phyloP scores from a whole-genome alignment of 305 asterid genomes.

The Solanum aculeatissimum region DNA sequence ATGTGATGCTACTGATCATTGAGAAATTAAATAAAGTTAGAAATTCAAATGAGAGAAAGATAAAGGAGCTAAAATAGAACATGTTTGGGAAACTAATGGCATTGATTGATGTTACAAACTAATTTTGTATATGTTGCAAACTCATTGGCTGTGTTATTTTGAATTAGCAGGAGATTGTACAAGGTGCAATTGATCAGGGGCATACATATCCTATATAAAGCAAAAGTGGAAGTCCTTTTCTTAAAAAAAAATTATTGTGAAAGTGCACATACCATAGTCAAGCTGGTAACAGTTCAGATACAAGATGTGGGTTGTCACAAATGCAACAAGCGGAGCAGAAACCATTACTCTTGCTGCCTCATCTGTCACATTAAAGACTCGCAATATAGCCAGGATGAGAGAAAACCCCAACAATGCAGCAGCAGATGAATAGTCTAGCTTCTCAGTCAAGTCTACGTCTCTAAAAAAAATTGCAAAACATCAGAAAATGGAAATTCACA shows the following conservation, averaged over 20 bases:
- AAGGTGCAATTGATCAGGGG: not conserved
- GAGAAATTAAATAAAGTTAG: not conserved
- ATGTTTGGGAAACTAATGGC: not conserved
- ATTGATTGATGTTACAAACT: not conserved
- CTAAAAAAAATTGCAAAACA: constrained; percentile 30
- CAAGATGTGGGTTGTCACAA: constrained; percentile 70
- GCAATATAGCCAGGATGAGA: constrained; percentile 53
- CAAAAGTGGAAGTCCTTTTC: not conserved
- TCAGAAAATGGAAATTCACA: constrained; percentile 6
- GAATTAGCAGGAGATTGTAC: not conserved
- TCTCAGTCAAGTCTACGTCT: constrained; percentile 82
- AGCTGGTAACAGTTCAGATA: constrained; percentile 62
- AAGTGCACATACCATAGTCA: constrained; percentile 49
- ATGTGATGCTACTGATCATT: not conserved
- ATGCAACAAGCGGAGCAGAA: constrained; percentile 80
- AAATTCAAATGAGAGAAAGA: not conserved
- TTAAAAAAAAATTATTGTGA: not conserved
- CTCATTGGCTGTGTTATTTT: not conserved
- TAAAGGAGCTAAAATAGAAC: not conserved
- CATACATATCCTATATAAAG: not conserved
- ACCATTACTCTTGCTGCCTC: constrained; percentile 98
- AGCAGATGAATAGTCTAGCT: constrained; percentile 74
- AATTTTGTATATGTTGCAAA: not conserved
- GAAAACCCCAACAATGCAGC: constrained; percentile 79
- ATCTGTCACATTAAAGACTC: constrained; percentile 51